These are phyloP conservation scores for Sclerotinia borealis DNA, from an alignment of 2,329 filamentous ascomycete species.

Conservation along the genomic window DNA sequence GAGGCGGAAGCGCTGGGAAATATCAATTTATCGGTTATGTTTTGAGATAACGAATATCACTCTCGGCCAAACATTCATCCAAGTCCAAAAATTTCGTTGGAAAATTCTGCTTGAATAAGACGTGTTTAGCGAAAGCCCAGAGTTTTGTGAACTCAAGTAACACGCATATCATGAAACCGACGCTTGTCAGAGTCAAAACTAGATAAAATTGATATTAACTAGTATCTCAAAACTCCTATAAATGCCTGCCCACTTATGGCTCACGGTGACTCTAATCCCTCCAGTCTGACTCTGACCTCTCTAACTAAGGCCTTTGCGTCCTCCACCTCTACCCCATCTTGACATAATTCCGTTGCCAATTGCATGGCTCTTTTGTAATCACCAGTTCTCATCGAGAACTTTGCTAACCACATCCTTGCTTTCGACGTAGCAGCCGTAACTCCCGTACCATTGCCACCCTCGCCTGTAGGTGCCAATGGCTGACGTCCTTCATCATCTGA, in stretches of 20 bases:
- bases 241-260: not conserved
- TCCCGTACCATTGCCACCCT: slow-evolving; percentile 55
- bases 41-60: too few species aligned
- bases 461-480: slow-evolving; percentile 29
- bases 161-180: not conserved
- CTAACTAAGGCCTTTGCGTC: slow-evolving; percentile 90
- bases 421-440: slow-evolving; percentile 89
- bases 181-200: not conserved
- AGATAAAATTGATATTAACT: not conserved
- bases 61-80: too few species aligned
- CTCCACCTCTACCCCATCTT: slow-evolving; percentile 94
- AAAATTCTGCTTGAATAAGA: not conserved
- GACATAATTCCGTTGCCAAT: slow-evolving; percentile 83
- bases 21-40: not conserved
- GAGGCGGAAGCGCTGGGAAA: too few species aligned
- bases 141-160: not conserved
- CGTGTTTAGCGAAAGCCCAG: not conserved
- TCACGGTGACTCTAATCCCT: slow-evolving; percentile 18
- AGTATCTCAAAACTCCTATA: slow-evolving; percentile 6
- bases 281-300: slow-evolving; percentile 71
- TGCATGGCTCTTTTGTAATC: slow-evolving; percentile 74
- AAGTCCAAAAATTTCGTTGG: not conserved
- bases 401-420: slow-evolving; percentile 88
- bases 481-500: slow-evolving; percentile 36
- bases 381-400: slow-evolving; percentile 67